Evolutionary conservation across 345 rosid species (phyloP).

Genomic region (Lepidium aucheri): DNA sequence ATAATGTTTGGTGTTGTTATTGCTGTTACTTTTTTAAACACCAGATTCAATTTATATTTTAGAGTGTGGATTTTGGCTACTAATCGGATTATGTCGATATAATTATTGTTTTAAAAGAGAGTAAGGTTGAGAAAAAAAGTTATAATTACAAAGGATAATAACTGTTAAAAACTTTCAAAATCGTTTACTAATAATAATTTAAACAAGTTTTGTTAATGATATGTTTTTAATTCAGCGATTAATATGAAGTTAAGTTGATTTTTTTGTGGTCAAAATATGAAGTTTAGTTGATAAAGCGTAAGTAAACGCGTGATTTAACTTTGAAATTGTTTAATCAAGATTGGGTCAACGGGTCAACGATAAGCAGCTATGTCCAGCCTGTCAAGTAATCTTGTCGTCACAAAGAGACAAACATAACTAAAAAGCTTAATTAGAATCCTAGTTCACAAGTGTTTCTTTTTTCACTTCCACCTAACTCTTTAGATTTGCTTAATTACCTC

Average conservation of each 20-base stretch:
- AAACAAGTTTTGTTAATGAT: too few species aligned
- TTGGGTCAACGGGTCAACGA: slow-evolving; percentile 16
- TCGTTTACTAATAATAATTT: too few species aligned
- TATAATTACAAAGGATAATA: too few species aligned
- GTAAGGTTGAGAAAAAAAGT: too few species aligned
- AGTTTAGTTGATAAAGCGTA: background rate
- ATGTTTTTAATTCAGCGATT: too few species aligned
- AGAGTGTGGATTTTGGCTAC: too few species aligned
- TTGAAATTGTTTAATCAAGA: background rate
- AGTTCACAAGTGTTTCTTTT: background rate
- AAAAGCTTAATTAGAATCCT: background rate
- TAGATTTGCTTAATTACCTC: background rate
- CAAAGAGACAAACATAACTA: slow-evolving; percentile 15
- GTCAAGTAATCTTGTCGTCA: slow-evolving; percentile 14
- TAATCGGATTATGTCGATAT: too few species aligned
- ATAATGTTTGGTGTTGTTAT: slow-evolving; percentile 11
- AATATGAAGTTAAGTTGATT: too few species aligned
- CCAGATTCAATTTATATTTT: too few species aligned
- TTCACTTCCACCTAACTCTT: slow-evolving; percentile 1
- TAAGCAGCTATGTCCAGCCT: slow-evolving; percentile 18
- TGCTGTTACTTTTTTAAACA: slow-evolving; percentile 1
- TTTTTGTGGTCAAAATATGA: too few species aligned
- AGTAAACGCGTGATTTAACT: slow-evolving; percentile 13
- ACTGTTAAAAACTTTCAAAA: too few species aligned
- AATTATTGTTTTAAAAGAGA: too few species aligned